A percentile compares a stretch with the other conserved stretches of the same genome.
Conservation (phyloP, 352 stramenopile genomes). For the Globisporangium paroecandrum region DNA sequence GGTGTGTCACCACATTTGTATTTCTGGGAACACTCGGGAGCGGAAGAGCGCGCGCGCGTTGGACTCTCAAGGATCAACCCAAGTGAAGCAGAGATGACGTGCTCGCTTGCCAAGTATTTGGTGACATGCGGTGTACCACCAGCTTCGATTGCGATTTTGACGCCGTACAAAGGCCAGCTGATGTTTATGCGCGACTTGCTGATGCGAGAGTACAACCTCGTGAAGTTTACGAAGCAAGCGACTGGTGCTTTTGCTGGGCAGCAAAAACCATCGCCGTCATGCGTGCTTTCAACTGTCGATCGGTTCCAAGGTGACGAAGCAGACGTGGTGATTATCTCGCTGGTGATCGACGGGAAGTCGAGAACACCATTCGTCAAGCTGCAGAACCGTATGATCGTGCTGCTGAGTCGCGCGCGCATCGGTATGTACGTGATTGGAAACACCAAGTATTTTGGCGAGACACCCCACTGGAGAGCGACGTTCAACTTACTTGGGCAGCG, state of each 20-base stretch:
- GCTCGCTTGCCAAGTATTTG: conserved; percentile 72
- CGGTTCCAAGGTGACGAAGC: conserved; percentile 89
- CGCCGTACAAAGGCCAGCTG: conserved; percentile 86
- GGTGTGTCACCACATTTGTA: conserved; percentile 75
- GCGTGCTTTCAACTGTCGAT: conserved; percentile 81
- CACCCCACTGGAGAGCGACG: conserved; percentile 73
- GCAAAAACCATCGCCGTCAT: conserved; percentile 32
- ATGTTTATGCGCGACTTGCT: conserved; percentile 81
- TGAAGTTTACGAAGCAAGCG: conserved; percentile 19
- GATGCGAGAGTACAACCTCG: conserved; percentile 37
- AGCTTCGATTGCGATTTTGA: conserved; percentile 82
- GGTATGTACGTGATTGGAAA: conserved; percentile 87
- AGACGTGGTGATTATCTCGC: conserved; percentile 82
- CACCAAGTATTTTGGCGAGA: conserved; percentile 74
- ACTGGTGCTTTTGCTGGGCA: conserved; percentile 21
- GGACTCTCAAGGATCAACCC: conserved; percentile 76
- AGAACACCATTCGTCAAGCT: conserved; percentile 86
- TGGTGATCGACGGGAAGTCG: conserved; percentile 88
- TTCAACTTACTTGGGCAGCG: conserved; percentile 49
- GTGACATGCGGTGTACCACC: conserved; percentile 67
- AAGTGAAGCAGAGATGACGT: conserved; percentile 75
- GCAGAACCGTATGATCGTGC: conserved; percentile 87
- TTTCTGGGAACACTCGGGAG: conserved; percentile 79
- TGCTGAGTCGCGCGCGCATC: conserved; percentile 80
- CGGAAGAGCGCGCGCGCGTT: conserved; percentile 56